Conservation (phyloP, 2,329 filamentous ascomycete species). For the Trichothecium sympodiale region DNA sequence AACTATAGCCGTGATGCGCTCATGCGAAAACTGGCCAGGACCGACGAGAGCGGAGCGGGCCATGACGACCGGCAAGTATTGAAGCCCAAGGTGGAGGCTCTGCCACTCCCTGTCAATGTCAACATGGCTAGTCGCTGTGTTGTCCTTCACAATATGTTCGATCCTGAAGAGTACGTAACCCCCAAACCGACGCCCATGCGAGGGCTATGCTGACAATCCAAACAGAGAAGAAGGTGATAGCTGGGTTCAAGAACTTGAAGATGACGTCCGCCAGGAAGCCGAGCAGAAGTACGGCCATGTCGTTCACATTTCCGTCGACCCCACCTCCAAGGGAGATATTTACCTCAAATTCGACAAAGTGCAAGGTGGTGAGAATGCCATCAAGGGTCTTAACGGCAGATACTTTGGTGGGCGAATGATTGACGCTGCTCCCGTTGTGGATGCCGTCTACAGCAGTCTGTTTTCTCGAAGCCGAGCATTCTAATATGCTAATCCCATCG, state of each 20-base stretch:
- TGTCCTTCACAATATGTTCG: conserved; percentile 90
- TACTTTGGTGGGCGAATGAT: conserved; percentile 92
- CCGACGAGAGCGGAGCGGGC: conserved; percentile 63
- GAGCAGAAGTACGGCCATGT: conserved; percentile 94
- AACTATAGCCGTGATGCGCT: conserved; percentile 97
- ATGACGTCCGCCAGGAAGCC: conserved; percentile 87
- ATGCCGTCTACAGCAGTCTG: conserved; percentile 96
- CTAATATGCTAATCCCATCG: conserved; percentile 51
- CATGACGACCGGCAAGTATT: conserved; percentile 61
- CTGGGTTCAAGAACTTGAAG: conserved; percentile 90
- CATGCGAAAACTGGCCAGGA: conserved; percentile 96
- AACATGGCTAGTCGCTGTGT: conserved; percentile 92
- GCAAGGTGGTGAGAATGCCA: conserved; percentile 90
- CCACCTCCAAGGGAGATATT: conserved; percentile 89
- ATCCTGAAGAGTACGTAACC: conserved; percentile 70
- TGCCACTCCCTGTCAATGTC: conserved; percentile 72
- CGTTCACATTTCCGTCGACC: conserved; percentile 91
- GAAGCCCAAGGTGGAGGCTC: conserved; percentile 69
- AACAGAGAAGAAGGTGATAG: conserved; percentile 69
- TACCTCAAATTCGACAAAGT: conserved; percentile 98
- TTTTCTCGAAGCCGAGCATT: conserved; percentile 80
- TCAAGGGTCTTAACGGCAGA: conserved; percentile 93
- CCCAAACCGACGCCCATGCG: too few relatives aligned
- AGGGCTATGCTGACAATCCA: conserved; percentile 19
- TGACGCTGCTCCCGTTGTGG: conserved; percentile 89